Evolutionary conservation across 2,329 filamentous ascomycete species (phyloP).

Genomic region (Verticillium tricorpus): DNA sequence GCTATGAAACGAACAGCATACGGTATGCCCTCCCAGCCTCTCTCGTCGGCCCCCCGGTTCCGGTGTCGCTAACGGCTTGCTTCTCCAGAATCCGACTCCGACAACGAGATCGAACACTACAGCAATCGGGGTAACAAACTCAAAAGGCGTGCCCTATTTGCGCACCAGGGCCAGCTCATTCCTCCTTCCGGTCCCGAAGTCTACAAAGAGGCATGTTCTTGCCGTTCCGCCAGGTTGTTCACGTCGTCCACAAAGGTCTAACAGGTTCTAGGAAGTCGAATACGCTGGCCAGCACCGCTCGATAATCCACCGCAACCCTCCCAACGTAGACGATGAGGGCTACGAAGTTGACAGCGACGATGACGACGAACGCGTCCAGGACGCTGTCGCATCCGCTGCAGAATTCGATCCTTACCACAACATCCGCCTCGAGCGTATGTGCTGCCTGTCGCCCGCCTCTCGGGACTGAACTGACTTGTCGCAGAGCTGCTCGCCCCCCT

Average conservation of each 20-base stretch:
- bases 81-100: conserved; percentile 68
- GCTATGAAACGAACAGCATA: conserved; percentile 61
- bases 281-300: conserved; percentile 69
- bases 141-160: conserved; percentile 68
- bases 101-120: conserved; percentile 63
- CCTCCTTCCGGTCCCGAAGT: conserved; percentile 60
- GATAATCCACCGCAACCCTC: conserved; percentile 71
- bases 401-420: conserved; percentile 72
- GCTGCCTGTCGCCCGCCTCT: neutral
- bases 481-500: conserved; percentile 71
- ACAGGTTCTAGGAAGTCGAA: conserved; percentile 54
- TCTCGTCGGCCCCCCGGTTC: neutral
- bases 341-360: conserved; percentile 71
- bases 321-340: conserved; percentile 71
- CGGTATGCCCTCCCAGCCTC: conserved; percentile 31
- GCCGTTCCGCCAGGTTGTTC: neutral
- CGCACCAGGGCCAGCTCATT: conserved; percentile 65
- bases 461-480: conserved; percentile 6
- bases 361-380: conserved; percentile 56
- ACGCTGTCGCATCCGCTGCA: conserved; percentile 57
- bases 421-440: conserved; percentile 65
- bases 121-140: conserved; percentile 77
- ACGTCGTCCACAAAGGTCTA: neutral
- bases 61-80: conserved; percentile 11
- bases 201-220: conserved; percentile 57